These are phyloP conservation scores for Pythium rhizo-oryzae DNA, from an alignment of 352 stramenopile species.

Conservation along the genomic window DNA sequence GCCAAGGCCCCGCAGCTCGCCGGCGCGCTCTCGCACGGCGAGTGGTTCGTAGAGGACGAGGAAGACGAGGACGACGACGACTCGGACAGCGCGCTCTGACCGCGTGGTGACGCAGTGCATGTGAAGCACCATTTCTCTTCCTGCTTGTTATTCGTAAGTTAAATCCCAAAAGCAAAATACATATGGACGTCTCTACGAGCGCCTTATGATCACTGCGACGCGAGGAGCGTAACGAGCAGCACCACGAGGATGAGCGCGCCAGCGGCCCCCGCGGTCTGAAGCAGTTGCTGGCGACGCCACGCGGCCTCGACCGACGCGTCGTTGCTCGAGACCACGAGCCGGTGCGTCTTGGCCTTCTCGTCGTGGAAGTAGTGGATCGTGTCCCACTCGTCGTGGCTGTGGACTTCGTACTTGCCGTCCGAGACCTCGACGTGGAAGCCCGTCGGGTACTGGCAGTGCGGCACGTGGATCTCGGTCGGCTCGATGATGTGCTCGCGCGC, in stretches of 20 bases:
- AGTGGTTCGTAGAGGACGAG: constrained; percentile 33
- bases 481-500: constrained; percentile 26
- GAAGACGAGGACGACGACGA: constrained; percentile 20
- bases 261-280: constrained; percentile 7
- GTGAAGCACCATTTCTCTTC: neutral
- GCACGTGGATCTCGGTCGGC: constrained; percentile 71
- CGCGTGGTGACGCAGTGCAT: neutral
- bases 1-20: constrained; percentile 19
- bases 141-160: constrained; percentile 5
- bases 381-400: constrained; percentile 64
- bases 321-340: constrained; percentile 21
- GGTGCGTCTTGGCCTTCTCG: constrained; percentile 30
- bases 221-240: neutral
- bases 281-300: constrained; percentile 17
- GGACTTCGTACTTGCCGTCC: constrained; percentile 53
- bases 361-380: constrained; percentile 59
- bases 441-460: constrained; percentile 70
- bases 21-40: constrained; percentile 29
- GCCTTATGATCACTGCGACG: neutral
- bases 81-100: constrained; percentile 7
- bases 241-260: constrained; percentile 3
- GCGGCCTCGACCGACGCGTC: constrained; percentile 22
- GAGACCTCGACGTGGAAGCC: constrained; percentile 62
- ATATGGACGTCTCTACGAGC: neutral
- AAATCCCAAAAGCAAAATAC: neutral